These are phyloP conservation scores for Solanum lignicaule DNA, from an alignment of 257 asterid species.

Conservation along the genomic window DNA sequence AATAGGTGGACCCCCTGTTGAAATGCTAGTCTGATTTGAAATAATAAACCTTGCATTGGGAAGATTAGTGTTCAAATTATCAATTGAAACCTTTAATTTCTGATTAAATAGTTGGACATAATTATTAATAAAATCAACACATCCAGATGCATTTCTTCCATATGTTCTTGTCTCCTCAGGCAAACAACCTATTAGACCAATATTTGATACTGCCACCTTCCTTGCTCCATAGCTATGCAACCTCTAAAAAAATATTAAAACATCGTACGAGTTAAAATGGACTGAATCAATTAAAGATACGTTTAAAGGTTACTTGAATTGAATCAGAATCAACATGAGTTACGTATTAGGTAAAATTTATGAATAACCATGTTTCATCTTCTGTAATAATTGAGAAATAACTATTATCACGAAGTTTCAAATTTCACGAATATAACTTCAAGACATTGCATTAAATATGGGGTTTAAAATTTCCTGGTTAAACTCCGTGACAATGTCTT, in stretches of 20 bases:
- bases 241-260: background rate
- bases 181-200: constrained; percentile 10
- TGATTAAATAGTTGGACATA: constrained; percentile 4
- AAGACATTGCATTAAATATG: background rate
- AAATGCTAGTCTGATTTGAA: background rate
- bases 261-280: background rate
- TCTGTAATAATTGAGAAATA: background rate
- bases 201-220: constrained; percentile 5
- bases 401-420: rapidly evolving
- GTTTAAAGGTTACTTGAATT: background rate
- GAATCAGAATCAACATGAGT: no score
- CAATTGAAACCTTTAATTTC: constrained; percentile 4
- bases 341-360: background rate
- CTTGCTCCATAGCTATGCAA: constrained; percentile 12
- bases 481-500: background rate
- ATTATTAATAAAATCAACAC: constrained; percentile 6
- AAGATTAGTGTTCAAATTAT: constrained; percentile 5
- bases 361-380: background rate
- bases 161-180: background rate
- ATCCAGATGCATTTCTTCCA: constrained; percentile 3
- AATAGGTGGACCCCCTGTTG: background rate
- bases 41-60: constrained; percentile 8
- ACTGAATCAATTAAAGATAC: background rate
- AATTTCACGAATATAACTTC: background rate
- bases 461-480: background rate